Evolutionary conservation across 768 basidiomycete species (phyloP).

Genomic region (Lactarius tabidus): DNA sequence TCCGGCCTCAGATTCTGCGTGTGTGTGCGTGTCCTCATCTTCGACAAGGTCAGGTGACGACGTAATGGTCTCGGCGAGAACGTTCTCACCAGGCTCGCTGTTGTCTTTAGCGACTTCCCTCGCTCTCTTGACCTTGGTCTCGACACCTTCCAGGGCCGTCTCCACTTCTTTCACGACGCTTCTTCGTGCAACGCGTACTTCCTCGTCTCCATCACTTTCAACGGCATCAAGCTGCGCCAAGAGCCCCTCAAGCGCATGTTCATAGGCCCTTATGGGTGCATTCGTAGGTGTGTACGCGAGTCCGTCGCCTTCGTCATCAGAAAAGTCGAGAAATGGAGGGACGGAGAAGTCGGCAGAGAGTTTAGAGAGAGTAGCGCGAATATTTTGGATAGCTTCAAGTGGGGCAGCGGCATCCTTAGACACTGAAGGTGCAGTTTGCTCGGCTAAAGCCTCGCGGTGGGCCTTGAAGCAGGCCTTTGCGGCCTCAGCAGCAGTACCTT

Average conservation of each 20-base stretch:
- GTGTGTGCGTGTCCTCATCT: neutral
- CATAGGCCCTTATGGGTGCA: slow-evolving; percentile 55
- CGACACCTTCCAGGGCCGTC: slow-evolving; percentile 51
- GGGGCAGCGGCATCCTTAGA: neutral
- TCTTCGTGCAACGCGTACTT: slow-evolving; percentile 49
- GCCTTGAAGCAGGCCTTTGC: slow-evolving; percentile 19
- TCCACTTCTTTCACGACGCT: slow-evolving; percentile 56
- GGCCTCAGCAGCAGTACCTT: slow-evolving; percentile 14
- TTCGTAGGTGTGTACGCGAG: slow-evolving; percentile 62
- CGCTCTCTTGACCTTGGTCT: slow-evolving; percentile 28
- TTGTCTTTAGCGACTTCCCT: neutral
- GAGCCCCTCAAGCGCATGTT: slow-evolving; percentile 57
- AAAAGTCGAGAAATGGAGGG: slow-evolving; percentile 15
- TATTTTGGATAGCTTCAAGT: slow-evolving; percentile 8
- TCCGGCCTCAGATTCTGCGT: neutral
- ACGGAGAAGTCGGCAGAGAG: slow-evolving; percentile 18
- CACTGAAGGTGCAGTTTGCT: neutral
- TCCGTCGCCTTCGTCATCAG: slow-evolving; percentile 25
- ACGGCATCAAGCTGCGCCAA: slow-evolving; percentile 66
- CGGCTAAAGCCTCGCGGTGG: slow-evolving; percentile 14
- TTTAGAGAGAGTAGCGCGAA: slow-evolving; percentile 4
- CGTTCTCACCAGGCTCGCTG: neutral
- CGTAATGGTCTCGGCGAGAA: neutral
- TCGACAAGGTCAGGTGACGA: neutral
- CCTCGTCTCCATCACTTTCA: slow-evolving; percentile 55